These are phyloP conservation scores for Penicillium sp. DNA, from an alignment of 2,329 filamentous ascomycete species.

Conservation along the genomic window DNA sequence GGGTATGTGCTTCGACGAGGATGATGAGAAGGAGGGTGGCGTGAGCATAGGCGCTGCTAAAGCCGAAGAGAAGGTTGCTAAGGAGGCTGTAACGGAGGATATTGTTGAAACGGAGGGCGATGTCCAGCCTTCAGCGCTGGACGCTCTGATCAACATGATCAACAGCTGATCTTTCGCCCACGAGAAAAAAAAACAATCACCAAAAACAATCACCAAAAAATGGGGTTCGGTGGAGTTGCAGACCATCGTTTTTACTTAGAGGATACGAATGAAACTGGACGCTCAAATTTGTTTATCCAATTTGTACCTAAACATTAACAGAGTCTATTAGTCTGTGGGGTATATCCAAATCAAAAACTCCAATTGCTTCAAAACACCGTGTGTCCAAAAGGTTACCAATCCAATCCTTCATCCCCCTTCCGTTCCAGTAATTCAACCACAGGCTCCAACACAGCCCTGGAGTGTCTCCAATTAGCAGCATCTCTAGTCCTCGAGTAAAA, in stretches of 20 bases:
- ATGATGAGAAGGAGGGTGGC: background rate
- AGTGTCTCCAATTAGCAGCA: conserved; percentile 38
- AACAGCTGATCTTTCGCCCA: background rate
- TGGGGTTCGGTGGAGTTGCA: background rate
- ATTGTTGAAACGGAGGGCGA: conserved; percentile 27
- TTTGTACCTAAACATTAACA: background rate
- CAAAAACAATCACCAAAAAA: background rate
- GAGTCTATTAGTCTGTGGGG: background rate
- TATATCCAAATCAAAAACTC: conserved; percentile 11
- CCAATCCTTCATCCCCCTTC: conserved; percentile 34
- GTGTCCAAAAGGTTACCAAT: conserved; percentile 33
- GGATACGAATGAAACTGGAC: background rate
- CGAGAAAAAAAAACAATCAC: background rate
- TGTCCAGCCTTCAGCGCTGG: conserved; percentile 28
- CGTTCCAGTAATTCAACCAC: conserved; percentile 39
- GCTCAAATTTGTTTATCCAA: background rate
- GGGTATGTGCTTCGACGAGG: background rate
- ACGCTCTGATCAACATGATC: conserved; percentile 21
- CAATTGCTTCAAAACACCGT: background rate
- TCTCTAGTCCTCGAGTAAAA: conserved; percentile 64
- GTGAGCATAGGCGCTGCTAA: background rate
- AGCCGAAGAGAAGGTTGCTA: background rate
- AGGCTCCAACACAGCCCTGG: conserved; percentile 38
- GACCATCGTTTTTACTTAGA: background rate
- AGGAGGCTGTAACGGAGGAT: conserved; percentile 4